Base-by-base conservation (phyloP, 2,329 filamentous ascomycete species). In the Pseudogymnoascus sp. region DNA sequence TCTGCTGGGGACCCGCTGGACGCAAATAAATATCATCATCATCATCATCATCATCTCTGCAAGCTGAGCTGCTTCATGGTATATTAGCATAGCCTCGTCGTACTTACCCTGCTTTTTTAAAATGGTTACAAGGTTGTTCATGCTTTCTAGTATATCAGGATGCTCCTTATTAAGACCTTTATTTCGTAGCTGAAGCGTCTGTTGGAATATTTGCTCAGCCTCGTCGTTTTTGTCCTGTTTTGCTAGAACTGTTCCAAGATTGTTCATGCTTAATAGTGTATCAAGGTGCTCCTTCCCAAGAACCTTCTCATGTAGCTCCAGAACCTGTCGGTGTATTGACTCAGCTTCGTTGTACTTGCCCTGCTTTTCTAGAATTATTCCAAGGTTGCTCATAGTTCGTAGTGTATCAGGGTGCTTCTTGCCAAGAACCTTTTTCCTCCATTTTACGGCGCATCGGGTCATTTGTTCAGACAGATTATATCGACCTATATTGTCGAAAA, bases 361-460 rank as follows among this genome's bases (percentile, higher is more conserved):
- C 22, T 56, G 61, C 3, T 14, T 26, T n/a, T 26, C 3, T 16
- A 61, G 19, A 24, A 12, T 7, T 53, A 46, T 8, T 26, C 26
- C 65, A 12, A 66, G 59, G n/a, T 38, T 64, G 26, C 7, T 61
- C 38, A 63, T 65, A 37, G 19, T 66, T 24, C n/a, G n/a, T 22
- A 67, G 31, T 6, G 31, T 33, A 7, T 33, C 10, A 11, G 65
- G 68, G 56, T 71, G 65, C 0, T 68, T 33, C 12, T 60, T 24
- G 2, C 70, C 70, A 12, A 70, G 64, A 28, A 66, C 35, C 41
- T 40, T 65, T 37, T 68, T 63, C 2, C 60, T 64, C 6, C 62
- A 65, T 33, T 59, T 3, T 2, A 64, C 24, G 22, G 0, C 8
- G 2, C 61, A 12, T 33, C 33, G 46, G 14, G 6, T 1, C 28